Evolutionary conservation across 257 asterid genomes (phyloP), one percentile per base, ranked within the genome.

Genomic region (Lavandula angustifolia): DNA sequence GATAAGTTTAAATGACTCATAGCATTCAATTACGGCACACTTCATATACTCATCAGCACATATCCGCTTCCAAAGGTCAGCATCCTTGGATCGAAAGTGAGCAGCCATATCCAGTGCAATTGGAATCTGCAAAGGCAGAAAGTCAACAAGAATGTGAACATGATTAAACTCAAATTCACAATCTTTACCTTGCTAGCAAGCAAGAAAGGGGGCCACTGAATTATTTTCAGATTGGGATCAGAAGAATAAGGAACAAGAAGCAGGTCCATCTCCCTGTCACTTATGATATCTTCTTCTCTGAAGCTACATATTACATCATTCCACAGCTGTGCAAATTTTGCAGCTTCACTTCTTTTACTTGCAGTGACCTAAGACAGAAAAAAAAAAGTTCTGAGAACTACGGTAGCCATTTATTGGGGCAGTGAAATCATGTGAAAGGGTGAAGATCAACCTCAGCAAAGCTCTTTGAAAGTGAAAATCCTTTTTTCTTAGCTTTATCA

Each of bases 261-360:
- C 78, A 92, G 84, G 79, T 92, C 99, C 99, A 92, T 92, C 90
- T 92, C 99, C 91, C 99, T 92, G 73, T 92, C 97, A 64, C 90
- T 89, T 75, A 92, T 85, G 76, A 92, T 81, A 81, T 89, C 99
- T 84, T 92, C 99, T 78, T 92, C 99, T 17, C 99, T 89, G 72
- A 92, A 92, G 82, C 99, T 89, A 71, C 85, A 76, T 34, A 92
- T 85, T 52, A 92, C 84, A 76, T 92, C 99, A 72, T 92, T 92
- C 99, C 99, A 92, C 75, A 92, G 69, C 81, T 92, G 99, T 54
- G 96, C 89, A 63, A 92, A 92, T 70, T 84, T 92, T 52, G 97
- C 97, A 67, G 99, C 97, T 80, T 89, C 96, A 74, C 85, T 87
- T 83, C 96, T 87, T 80, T 70, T 84, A 77, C 82, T 85, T 64